Conservation (phyloP, 805 yeast genomes). For the Saturnispora bothae region DNA sequence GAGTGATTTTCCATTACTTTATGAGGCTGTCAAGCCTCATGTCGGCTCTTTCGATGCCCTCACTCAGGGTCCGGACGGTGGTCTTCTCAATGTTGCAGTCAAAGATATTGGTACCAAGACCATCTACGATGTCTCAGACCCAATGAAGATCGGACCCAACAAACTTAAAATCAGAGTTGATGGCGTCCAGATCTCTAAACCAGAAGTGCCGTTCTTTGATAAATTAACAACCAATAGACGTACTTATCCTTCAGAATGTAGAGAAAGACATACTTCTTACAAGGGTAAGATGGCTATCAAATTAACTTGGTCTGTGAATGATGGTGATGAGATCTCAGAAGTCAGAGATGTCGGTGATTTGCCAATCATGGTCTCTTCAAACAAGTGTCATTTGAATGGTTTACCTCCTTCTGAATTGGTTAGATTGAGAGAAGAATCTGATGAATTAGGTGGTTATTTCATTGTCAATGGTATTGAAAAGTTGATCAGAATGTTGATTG, state of each 20-base stretch:
- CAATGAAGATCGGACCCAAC: constrained; percentile 61
- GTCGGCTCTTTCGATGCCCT: constrained; percentile 93
- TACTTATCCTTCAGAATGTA: constrained; percentile 74
- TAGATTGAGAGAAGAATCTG: constrained; percentile 74
- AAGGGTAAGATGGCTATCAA: constrained; percentile 69
- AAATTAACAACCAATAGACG: constrained; percentile 67
- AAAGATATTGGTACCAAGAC: constrained; percentile 82
- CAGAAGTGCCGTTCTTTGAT: constrained; percentile 61
- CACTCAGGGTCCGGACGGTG: constrained; percentile 81
- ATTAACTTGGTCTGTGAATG: constrained; percentile 79
- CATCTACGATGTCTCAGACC: constrained; percentile 70
- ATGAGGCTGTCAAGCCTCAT: constrained; percentile 90
- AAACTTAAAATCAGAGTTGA: constrained; percentile 79
- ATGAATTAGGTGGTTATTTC: constrained; percentile 95
- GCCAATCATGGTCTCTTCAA: constrained; percentile 85
- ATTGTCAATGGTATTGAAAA: constrained; percentile 95
- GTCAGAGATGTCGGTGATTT: constrained; percentile 84
- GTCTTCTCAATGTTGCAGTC: constrained; percentile 73
- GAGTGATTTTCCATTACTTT: constrained; percentile 68
- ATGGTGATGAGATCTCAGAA: constrained; percentile 71
- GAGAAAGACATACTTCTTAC: constrained; percentile 83
- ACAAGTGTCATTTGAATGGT: constrained; percentile 83
- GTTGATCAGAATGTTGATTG: constrained; percentile 92
- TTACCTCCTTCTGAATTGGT: constrained; percentile 78
- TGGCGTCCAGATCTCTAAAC: constrained; percentile 77